Evolutionary conservation across 1,139 yeast species (phyloP).

Genomic region (Lodderomyces theae): DNA sequence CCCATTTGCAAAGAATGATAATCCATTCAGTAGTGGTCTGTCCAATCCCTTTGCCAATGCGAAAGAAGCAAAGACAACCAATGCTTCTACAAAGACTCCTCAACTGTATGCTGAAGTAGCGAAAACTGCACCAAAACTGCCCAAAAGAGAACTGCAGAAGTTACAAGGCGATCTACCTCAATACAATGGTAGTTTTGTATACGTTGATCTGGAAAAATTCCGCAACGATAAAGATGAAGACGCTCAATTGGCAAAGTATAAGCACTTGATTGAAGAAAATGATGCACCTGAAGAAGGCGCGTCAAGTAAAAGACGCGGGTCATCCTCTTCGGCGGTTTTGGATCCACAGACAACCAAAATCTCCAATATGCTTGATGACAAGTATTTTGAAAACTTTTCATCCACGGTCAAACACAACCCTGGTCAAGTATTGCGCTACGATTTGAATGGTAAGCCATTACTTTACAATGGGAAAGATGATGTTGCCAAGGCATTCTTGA

Average conservation of each 20-base stretch:
- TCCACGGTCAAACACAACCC: constrained; percentile 77
- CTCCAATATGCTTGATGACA: constrained; percentile 64
- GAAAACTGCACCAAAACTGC: constrained; percentile 16
- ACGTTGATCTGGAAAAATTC: constrained; percentile 65
- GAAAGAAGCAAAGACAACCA: constrained; percentile 8
- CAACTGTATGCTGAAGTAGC: constrained; percentile 28
- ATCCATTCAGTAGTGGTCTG: constrained; percentile 9
- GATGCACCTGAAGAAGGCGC: constrained; percentile 19
- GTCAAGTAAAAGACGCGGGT: constrained; percentile 6
- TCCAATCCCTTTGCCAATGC: constrained; percentile 11
- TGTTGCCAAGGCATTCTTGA: constrained; percentile 42
- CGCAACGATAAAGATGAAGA: constrained; percentile 31
- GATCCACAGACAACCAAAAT: constrained; percentile 42
- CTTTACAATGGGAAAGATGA: constrained; percentile 65
- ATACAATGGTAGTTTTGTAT: constrained; percentile 64
- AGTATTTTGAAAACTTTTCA: constrained; percentile 74
- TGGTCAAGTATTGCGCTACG: constrained; percentile 80
- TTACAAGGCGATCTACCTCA: constrained; percentile 34
- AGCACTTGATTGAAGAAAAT: constrained; percentile 42
- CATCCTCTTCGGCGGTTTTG: constrained; percentile 21
- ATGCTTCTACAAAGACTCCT: constrained; percentile 3
- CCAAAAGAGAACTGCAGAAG: constrained; percentile 8
- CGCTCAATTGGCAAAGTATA: constrained; percentile 45
- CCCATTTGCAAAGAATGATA: constrained; percentile 24
- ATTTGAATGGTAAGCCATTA: constrained; percentile 70